Conservation (phyloP, 129 eudicot genomes). For the Ambrosia artemisiifolia region DNA sequence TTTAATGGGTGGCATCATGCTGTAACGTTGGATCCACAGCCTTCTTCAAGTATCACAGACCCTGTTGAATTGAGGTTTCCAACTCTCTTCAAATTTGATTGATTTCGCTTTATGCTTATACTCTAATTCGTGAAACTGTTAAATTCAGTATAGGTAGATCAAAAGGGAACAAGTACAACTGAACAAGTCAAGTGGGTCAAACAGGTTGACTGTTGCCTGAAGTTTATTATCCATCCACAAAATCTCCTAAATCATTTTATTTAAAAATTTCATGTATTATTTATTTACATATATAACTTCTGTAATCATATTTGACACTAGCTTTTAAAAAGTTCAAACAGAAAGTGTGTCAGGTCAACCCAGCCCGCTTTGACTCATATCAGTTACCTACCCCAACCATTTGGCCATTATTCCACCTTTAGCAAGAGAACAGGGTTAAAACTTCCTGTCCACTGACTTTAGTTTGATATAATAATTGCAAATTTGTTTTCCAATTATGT, state of each 20-base stretch:
- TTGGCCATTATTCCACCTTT: background rate
- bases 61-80: slow-evolving; percentile 51
- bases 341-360: background rate
- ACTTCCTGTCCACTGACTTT: background rate
- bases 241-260: background rate
- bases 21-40: slow-evolving; percentile 63
- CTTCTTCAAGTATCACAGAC: slow-evolving; percentile 47
- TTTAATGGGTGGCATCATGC: slow-evolving; percentile 95
- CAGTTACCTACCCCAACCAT: background rate
- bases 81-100: slow-evolving; percentile 1
- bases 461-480: background rate
- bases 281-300: background rate
- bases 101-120: background rate
- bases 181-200: background rate
- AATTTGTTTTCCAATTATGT: background rate
- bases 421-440: background rate
- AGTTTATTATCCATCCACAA: slow-evolving; percentile 20
- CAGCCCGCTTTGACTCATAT: background rate
- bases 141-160: background rate
- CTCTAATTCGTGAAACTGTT: background rate
- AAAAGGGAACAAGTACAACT: too few relatives aligned
- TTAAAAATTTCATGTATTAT: background rate
- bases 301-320: background rate
- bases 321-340: background rate
- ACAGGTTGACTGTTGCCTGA: background rate